Conservation (phyloP, 768 basidiomycete genomes). For the Boletus subparvulus region DNA sequence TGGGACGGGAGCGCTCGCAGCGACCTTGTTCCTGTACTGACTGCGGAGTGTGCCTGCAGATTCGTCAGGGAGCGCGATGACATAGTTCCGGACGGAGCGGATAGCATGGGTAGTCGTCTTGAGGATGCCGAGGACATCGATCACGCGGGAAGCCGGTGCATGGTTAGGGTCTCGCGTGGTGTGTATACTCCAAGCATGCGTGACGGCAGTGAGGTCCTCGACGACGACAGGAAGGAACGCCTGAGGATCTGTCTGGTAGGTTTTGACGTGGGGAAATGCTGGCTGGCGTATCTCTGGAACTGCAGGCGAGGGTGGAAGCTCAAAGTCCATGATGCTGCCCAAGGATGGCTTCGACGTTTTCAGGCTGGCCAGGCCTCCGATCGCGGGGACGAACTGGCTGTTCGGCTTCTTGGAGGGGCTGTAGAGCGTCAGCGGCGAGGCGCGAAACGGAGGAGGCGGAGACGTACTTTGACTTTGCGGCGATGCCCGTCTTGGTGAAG, state of each 20-base stretch:
- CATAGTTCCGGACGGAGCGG: constrained; percentile 79
- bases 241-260: constrained; percentile 73
- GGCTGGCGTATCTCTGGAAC: constrained; percentile 48
- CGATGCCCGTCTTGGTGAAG: constrained; percentile 85
- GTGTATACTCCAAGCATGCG: constrained; percentile 61
- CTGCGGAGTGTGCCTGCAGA: constrained; percentile 52
- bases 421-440: constrained; percentile 11
- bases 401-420: constrained; percentile 51
- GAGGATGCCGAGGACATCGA: constrained; percentile 67
- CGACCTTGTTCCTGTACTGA: constrained; percentile 55
- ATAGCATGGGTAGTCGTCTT: constrained; percentile 80
- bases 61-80: constrained; percentile 80
- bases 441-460: background rate
- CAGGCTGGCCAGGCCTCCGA: constrained; percentile 57
- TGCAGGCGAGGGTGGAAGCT: constrained; percentile 69
- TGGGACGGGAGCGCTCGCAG: constrained; percentile 34
- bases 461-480: constrained; percentile 69
- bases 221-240: constrained; percentile 74
- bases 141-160: constrained; percentile 26
- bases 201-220: constrained; percentile 65
- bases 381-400: constrained; percentile 71
- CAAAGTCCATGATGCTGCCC: constrained; percentile 47
- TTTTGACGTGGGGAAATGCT: constrained; percentile 55
- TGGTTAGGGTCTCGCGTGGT: constrained; percentile 14
- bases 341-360: constrained; percentile 40